Evolutionary conservation across 768 basidiomycete genomes (phyloP), one percentile per base, ranked within the genome.

Genomic region (Suillus decipiens): DNA sequence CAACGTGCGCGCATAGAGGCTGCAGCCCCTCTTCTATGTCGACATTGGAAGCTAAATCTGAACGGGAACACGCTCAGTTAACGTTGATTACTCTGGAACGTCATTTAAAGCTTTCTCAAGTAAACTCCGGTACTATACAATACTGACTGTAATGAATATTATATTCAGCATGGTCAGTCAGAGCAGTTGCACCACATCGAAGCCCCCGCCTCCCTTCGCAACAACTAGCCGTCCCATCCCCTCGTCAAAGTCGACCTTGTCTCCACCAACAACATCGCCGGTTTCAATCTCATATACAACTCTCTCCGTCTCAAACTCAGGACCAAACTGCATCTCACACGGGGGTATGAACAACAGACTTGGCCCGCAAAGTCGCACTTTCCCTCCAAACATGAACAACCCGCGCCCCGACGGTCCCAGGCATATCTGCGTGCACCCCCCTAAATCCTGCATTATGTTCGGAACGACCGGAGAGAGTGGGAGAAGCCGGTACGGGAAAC

Each of bases 231-330:
- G 68, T n/a, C 73, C 72, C 65, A 72, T 73, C 1, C 72, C 70
- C 59, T 73, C 74, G n/a, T 75, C 72, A 54, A 75, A 73, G 57
- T 74, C 74, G 57, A 73, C 65, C 59, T 60, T 65, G 62, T 75
- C 72, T 17, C 61, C 64, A 24, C 51, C 50, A 31, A 5, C 55
- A 9, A 5, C 39, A 43, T 34, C 61, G 39, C 41, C 61, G 24
- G 5, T 43, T n/a, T 64, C 39, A 55, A 72, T 10, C 11, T 45
- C 37, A 47, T 67, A 71, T 42, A 71, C 36, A 39, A 66, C 57
- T 28, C 64, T 15, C 12, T 65, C 73, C 48, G 39, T 66, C 59
- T 73, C 72, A 51, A 75, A 72, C 15, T 64, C 65, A 10, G 72
- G 73, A 11, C 72, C 72, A 28, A 66, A n/a, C 47, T 75, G 66